These are phyloP conservation scores for Phytophthora sojae DNA, from an alignment of 352 stramenopile genomes.

Conservation along the genomic window DNA sequence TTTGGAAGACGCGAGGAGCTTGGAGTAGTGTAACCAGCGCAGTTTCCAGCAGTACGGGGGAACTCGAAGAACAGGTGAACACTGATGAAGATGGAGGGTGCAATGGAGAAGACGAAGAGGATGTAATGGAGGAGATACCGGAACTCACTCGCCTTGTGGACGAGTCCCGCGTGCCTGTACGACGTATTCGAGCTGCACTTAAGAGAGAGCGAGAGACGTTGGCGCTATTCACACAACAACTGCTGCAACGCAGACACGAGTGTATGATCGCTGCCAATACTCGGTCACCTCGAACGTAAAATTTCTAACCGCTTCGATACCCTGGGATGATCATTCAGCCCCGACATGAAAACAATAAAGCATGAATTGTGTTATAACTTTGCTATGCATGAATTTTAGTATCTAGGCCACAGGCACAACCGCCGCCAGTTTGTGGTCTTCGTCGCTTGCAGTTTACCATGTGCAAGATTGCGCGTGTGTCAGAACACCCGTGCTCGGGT, in stretches of 20 bases:
- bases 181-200: constrained; percentile 44
- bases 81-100: not conserved
- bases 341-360: too few relatives aligned
- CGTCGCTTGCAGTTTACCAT: constrained; percentile 1
- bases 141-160: constrained; percentile 30
- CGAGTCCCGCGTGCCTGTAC: constrained; percentile 48
- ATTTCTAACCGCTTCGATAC: not conserved
- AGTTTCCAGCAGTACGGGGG: not conserved
- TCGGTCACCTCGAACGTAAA: not conserved
- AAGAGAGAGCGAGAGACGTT: constrained; percentile 49
- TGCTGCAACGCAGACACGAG: constrained; percentile 58
- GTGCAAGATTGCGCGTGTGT: constrained; percentile 6
- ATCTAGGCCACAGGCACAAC: not conserved
- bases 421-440: not conserved
- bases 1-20: constrained; percentile 20
- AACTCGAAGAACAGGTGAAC: not conserved
- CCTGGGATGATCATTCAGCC: too few relatives aligned
- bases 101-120: constrained; percentile 28
- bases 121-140: constrained; percentile 38
- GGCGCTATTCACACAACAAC: constrained; percentile 53
- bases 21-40: constrained; percentile 2
- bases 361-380: too few relatives aligned
- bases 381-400: too few relatives aligned
- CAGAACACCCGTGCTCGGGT: not conserved
- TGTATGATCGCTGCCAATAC: constrained; percentile 37